phyloP scores from a whole-genome alignment of 2,329 filamentous ascomycete species.

The Fusarium buxicola region DNA sequence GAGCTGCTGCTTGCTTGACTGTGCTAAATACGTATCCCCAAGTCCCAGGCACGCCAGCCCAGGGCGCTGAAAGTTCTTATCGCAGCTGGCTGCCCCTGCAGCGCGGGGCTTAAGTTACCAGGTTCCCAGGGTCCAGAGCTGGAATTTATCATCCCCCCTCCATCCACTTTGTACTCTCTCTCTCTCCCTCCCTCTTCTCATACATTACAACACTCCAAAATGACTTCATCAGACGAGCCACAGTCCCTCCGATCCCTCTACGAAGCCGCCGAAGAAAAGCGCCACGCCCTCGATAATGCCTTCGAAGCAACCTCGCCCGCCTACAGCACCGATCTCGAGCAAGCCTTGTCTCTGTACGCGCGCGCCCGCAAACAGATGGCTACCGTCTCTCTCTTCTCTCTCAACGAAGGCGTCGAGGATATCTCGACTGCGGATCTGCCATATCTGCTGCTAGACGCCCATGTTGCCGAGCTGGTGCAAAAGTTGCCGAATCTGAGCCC shows the following conservation, averaged over 20 bases:
- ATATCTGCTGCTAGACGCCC: constrained; percentile 83
- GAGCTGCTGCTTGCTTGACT: no score
- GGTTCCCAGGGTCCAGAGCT: constrained; percentile 19
- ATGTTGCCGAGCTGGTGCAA: constrained; percentile 82
- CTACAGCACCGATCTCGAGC: constrained; percentile 75
- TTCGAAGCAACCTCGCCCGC: constrained; percentile 72
- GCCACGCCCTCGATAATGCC: constrained; percentile 70
- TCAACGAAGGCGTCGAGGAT: constrained; percentile 91
- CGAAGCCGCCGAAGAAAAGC: constrained; percentile 62
- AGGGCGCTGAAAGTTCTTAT: constrained; percentile 30
- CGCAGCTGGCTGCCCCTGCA: constrained; percentile 24
- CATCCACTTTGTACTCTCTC: background rate
- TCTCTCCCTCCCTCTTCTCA: background rate
- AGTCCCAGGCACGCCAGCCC: no score
- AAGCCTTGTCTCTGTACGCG: constrained; percentile 77
- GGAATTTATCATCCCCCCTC: constrained; percentile 38
- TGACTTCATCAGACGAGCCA: constrained; percentile 56
- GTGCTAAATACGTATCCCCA: no score
- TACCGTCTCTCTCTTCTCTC: constrained; percentile 84
- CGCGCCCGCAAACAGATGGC: constrained; percentile 77
- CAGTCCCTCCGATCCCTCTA: constrained; percentile 64
- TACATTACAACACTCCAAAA: constrained; percentile 26
- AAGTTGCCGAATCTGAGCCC: constrained; percentile 67
- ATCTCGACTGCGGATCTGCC: constrained; percentile 85
- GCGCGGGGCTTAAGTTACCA: constrained; percentile 43